Evolutionary conservation across 2,329 filamentous ascomycete genomes (phyloP).

Genomic region (Exophiala bonariae): DNA sequence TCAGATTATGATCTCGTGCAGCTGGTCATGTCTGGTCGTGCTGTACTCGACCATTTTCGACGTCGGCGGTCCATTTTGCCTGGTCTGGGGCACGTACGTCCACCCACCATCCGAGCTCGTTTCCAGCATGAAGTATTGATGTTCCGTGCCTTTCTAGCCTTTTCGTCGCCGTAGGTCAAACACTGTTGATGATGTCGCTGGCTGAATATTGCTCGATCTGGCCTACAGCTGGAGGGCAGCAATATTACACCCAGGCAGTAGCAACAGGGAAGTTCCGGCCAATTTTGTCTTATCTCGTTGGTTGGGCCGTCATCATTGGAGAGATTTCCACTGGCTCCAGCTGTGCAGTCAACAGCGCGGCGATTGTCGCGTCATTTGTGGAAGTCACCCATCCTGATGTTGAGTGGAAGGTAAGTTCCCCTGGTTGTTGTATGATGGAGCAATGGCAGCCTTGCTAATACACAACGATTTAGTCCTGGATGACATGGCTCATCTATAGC

Average conservation of each 20-base stretch:
- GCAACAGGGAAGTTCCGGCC: conserved; percentile 14
- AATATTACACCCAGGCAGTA: conserved; percentile 24
- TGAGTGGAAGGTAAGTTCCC: conserved; percentile 14
- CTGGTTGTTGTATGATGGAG: not conserved
- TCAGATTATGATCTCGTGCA: conserved; percentile 24
- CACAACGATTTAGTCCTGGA: conserved; percentile 11
- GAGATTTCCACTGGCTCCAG: conserved; percentile 22
- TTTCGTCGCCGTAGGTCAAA: conserved; percentile 23
- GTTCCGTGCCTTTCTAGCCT: not conserved
- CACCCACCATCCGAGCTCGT: not conserved
- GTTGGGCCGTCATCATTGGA: conserved; percentile 22
- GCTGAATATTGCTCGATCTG: conserved; percentile 22
- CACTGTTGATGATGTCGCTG: conserved; percentile 21
- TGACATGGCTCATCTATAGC: conserved; percentile 23
- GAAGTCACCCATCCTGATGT: conserved; percentile 21
- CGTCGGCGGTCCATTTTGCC: conserved; percentile 18
- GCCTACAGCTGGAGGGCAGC: conserved; percentile 24
- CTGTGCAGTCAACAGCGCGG: conserved; percentile 21
- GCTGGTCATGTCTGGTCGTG: conserved; percentile 24
- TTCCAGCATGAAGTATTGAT: not conserved
- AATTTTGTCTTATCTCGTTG: conserved; percentile 20
- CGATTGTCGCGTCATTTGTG: conserved; percentile 23
- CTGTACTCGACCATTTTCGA: conserved; percentile 25
- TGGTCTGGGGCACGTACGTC: conserved; percentile 21
- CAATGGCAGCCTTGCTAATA: conserved; percentile 4